phyloP scores from a whole-genome alignment of 176 grass and related monocot genomes.

The Tillandsia leiboldiana region DNA sequence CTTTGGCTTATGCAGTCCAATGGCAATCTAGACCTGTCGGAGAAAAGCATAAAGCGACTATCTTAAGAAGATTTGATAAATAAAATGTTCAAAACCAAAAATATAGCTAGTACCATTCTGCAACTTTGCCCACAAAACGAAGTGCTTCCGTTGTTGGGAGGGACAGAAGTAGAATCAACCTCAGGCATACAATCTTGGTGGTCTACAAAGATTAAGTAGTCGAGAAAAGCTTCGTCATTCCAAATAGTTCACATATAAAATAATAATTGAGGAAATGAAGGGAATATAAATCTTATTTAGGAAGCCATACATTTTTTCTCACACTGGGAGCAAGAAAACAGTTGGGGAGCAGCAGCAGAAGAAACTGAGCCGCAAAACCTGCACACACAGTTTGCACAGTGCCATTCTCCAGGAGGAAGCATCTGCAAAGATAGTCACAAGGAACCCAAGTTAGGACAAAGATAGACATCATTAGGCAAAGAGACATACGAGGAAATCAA shows the following conservation, averaged over 20 bases:
- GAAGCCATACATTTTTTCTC: slow-evolving; percentile 78
- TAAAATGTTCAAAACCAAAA: background rate
- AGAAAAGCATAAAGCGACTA: background rate
- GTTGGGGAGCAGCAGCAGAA: slow-evolving; percentile 19
- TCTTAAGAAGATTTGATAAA: background rate
- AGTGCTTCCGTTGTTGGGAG: slow-evolving; percentile 22
- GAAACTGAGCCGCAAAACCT: slow-evolving; percentile 61
- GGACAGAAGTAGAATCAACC: slow-evolving; percentile 20
- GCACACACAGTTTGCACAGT: slow-evolving; percentile 78
- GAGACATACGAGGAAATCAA: background rate
- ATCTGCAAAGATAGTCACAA: slow-evolving; percentile 43
- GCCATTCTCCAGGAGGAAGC: slow-evolving; percentile 71
- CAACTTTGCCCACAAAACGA: slow-evolving; percentile 65
- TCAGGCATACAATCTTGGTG: slow-evolving; percentile 55
- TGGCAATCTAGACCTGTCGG: background rate
- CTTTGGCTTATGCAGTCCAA: too few species aligned
- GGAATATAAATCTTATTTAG: background rate
- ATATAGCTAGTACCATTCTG: slow-evolving; percentile 47
- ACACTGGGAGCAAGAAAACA: slow-evolving; percentile 69
- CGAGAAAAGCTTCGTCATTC: slow-evolving; percentile 14
- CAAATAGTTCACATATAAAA: background rate
- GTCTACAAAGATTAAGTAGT: slow-evolving; percentile 39
- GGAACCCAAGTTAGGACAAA: background rate
- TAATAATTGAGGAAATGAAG: background rate
- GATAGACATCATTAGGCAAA: too few species aligned